Evolutionary conservation across 2,329 filamentous ascomycete genomes (phyloP).

Genomic region (Pseudogymnoascus sp.): DNA sequence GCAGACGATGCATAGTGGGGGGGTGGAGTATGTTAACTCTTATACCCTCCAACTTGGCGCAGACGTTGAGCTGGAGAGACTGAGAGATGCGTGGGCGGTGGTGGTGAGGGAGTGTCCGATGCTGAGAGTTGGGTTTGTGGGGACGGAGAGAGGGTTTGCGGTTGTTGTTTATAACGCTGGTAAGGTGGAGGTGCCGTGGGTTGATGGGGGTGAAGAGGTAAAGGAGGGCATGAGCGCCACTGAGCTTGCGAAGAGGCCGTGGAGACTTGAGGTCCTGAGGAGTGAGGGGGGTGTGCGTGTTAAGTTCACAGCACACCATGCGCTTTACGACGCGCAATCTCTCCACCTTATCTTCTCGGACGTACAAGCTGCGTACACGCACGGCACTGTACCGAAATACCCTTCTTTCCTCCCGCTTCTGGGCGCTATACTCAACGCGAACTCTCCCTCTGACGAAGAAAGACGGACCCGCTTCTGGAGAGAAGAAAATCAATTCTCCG

Average conservation of each 20-base stretch:
- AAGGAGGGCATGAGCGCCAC: not conserved
- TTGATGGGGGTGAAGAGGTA: constrained; percentile 16
- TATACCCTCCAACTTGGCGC: constrained; percentile 45
- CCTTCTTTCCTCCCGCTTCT: constrained; percentile 36
- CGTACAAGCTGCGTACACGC: constrained; percentile 38
- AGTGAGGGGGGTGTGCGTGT: constrained; percentile 15
- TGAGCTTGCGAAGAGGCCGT: constrained; percentile 17
- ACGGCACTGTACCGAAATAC: constrained; percentile 18
- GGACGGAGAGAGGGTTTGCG: constrained; percentile 57
- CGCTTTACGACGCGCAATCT: constrained; percentile 76
- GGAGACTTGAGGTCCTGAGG: constrained; percentile 19
- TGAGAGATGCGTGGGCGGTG: constrained; percentile 52
- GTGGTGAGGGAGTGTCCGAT: constrained; percentile 56
- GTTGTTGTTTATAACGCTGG: constrained; percentile 57
- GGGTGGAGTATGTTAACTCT: constrained; percentile 68
- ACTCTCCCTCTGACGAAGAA: constrained; percentile 24
- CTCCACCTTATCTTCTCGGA: constrained; percentile 56
- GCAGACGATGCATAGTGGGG: constrained; percentile 60
- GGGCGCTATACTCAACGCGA: constrained; percentile 35
- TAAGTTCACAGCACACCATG: constrained; percentile 51
- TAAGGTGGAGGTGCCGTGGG: constrained; percentile 33
- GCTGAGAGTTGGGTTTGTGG: constrained; percentile 65
- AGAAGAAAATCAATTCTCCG: constrained; percentile 40
- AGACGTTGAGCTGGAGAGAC: constrained; percentile 29
- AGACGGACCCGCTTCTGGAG: constrained; percentile 53